Base-by-base conservation (phyloP, 1,139 yeast genomes). In the Chernovozyma aurita region DNA sequence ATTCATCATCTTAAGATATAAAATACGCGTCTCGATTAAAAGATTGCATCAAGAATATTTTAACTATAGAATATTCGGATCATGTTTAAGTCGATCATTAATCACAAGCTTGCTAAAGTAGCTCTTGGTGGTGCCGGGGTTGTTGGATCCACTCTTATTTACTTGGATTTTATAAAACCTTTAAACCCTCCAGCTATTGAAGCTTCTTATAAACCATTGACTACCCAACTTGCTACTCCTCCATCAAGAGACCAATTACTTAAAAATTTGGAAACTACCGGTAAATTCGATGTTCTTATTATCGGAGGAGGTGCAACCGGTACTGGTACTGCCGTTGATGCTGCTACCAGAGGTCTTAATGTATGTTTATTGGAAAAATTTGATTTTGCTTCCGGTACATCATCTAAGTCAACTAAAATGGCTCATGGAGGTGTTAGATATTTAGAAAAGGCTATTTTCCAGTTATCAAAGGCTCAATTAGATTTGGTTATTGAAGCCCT, bases 291-390 rank as follows among this genome's bases (percentile, higher is more conserved):
- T 56, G 76, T 90, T 24, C 63, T 90, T 47, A 72, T 90, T 46
- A 80, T 90, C 47, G 97, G 97, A 40, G 97, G 96, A 46, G 97
- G 97, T 58, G 97, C 97, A 27, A 82, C 94, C 15, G 97, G 97
- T 45, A 69, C 96, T 6, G 97, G 97, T 39, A 78, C 88, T 34
- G 97, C 97, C 1, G 70, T 90, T 33, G 97, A 90, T 61, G 97
- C 97, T 26, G 78, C 85, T 16, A 78, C 95, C 28, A 76, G 97
- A 59, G 97, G 97, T 26, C 76, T 88, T 48, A 85, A 86, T 55
- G 96, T 88, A 32, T 87, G 95, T 39, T 62, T 90, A 42, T 73
- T 90, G 43, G 97, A 90, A 61, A 82, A 83, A 55, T 79, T 78
- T 47, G 97, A 90, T 64, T 90, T 84, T 57, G 95, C 96, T 9